Conservation (phyloP, 352 stramenopile genomes). For the Phytophthora crassamura region DNA sequence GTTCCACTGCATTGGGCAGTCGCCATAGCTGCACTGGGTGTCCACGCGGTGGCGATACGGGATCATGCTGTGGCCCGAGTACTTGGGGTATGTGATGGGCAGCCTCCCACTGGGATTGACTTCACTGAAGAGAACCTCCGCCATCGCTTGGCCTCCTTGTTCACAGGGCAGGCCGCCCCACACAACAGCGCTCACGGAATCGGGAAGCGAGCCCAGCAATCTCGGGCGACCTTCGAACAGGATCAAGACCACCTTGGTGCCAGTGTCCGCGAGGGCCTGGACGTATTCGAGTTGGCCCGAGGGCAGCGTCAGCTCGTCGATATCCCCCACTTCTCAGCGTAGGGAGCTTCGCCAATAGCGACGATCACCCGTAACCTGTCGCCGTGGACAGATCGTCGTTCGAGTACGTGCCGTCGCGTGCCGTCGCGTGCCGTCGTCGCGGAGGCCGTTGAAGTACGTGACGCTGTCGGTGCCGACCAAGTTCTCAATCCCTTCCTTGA, state of each 20-base stretch:
- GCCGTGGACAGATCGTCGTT: slow-evolving; percentile 34
- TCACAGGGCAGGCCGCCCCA: slow-evolving; percentile 77
- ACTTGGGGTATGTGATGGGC: slow-evolving; percentile 83
- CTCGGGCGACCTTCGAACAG: slow-evolving; percentile 74
- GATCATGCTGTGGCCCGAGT: slow-evolving; percentile 63
- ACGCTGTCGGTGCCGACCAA: slow-evolving; percentile 25
- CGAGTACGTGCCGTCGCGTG: too few species aligned
- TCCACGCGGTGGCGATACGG: slow-evolving; percentile 76
- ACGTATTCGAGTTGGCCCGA: slow-evolving; percentile 77
- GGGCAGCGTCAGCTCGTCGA: slow-evolving; percentile 71
- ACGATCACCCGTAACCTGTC: slow-evolving; percentile 29
- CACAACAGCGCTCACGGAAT: slow-evolving; percentile 74
- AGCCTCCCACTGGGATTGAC: slow-evolving; percentile 82
- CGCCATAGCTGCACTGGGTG: slow-evolving; percentile 50
- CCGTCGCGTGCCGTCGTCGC: slow-evolving; percentile 28
- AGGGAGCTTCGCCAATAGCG: slow-evolving; percentile 44
- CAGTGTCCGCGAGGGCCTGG: slow-evolving; percentile 54
- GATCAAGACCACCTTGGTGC: slow-evolving; percentile 72
- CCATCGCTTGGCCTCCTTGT: slow-evolving; percentile 81
- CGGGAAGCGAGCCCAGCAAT: slow-evolving; percentile 57
- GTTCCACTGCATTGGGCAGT: slow-evolving; percentile 64
- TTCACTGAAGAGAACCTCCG: slow-evolving; percentile 79
- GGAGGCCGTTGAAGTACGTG: slow-evolving; percentile 47
- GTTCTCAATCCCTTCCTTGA: slow-evolving; percentile 39
- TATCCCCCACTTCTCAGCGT: slow-evolving; percentile 80